Evolutionary conservation across 441 rosid species (phyloP), one percentile per base, ranked within the genome.

Genomic region (Mallotus japonicus): DNA sequence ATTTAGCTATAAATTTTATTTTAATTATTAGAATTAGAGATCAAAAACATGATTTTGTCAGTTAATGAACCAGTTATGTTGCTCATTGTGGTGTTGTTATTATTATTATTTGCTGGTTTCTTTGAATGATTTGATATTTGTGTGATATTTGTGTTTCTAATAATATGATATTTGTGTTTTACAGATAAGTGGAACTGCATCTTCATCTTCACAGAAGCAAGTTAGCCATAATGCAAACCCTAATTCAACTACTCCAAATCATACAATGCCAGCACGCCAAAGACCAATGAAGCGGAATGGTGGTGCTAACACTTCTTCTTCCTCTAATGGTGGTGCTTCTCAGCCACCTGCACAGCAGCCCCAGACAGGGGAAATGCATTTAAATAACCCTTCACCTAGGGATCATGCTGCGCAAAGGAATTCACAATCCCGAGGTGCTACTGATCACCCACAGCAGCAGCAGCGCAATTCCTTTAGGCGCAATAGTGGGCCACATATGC

Each of bases 401-500:
- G 89, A 88, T 44, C 81, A 82, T 56, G 42, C 67, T 19, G 7
- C 5, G 12, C 89, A 85, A 37, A 84, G 92, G 79, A 80, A 81
- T 69, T 72, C 87, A 7, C 89, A 83, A 61, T 44, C 82, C 68
- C 89, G 88, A 22, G 49, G 74, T 69, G 72, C 71, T 74, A 85
- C 71, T 76, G 90, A 89, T 74, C 92, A 87, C 61, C 81, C 83
- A 37, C 88, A 78, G 55, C 89, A 81, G 57, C 89, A 81, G 22
- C 89, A 77, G 6, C 87, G 87, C 34, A 85, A 71, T 76, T 82
- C 90, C 8, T 82, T 77, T 65, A 85, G 85, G 76, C 90, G 92
- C 12, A 85, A 80, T 82, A 82, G 86, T 65, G 87, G 87, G 24
- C 72, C 78, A n/a, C 85, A 86, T 82, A 69, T 83, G 12, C 87